A percentile compares a stretch with the other conserved stretches of the same genome.
Conservation (phyloP, 208 protist species). For the Acanthamoeba quina region DNA sequence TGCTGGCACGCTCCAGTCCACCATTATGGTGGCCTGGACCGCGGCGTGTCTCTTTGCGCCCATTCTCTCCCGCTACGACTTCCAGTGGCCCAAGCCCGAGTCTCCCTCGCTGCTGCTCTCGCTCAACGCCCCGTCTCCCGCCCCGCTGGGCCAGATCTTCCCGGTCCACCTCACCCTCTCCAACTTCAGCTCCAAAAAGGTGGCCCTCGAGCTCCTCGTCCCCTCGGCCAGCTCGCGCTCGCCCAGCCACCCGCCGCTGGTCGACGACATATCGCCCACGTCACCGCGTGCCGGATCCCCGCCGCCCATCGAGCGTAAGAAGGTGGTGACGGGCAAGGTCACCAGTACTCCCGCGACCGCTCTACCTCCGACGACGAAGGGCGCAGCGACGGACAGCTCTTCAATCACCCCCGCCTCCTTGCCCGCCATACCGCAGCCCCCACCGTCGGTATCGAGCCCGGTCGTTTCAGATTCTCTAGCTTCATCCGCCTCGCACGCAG, state of each 20-base stretch:
- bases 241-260: conserved; percentile 30
- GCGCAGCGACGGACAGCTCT: not conserved
- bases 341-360: not conserved
- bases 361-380: not conserved
- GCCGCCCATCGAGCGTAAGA: conserved; percentile 30
- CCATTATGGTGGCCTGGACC: conserved; percentile 44
- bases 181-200: conserved; percentile 7
- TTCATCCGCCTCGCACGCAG: not conserved
- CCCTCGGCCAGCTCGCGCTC: conserved; percentile 10
- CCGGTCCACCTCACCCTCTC: conserved; percentile 54
- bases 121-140: conserved; percentile 42
- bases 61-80: conserved; percentile 56
- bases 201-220: conserved; percentile 50
- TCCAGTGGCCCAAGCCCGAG: conserved; percentile 46
- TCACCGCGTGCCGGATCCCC: not conserved
- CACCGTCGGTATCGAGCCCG: not conserved
- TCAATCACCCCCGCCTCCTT: not conserved
- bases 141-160: conserved; percentile 38
- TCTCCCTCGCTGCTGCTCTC: conserved; percentile 47
- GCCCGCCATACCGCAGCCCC: not conserved
- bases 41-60: conserved; percentile 38
- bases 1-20: conserved; percentile 35
- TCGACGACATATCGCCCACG: conserved; percentile 31
- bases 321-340: not conserved
- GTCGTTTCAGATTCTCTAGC: not conserved